Conservation (phyloP, 176 grass and related monocot genomes). For the Cocos nucifera region DNA sequence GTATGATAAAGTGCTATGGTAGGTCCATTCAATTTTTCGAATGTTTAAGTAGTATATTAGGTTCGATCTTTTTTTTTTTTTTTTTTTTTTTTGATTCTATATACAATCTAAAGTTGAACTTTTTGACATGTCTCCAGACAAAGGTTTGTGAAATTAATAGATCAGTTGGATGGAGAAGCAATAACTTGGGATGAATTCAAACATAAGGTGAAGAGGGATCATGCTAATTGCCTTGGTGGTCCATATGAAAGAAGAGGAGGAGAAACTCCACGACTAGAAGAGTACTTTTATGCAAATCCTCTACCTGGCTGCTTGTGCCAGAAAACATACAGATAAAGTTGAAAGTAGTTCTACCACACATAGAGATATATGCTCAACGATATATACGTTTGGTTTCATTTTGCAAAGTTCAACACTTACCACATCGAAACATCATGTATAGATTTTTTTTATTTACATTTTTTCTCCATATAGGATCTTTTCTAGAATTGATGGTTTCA, state of each 20-base stretch:
- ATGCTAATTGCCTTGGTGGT: constrained; percentile 63
- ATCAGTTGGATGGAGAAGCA: constrained; percentile 55
- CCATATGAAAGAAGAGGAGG: constrained; percentile 62
- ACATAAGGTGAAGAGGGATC: constrained; percentile 49
- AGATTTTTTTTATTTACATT: too few species aligned
- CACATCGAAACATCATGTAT: too few species aligned
- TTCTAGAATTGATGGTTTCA: too few species aligned
- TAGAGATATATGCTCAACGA: too few species aligned
- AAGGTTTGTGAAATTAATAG: constrained; percentile 67
- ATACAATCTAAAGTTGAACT: not conserved
- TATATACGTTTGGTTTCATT: too few species aligned
- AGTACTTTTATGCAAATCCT: constrained; percentile 98
- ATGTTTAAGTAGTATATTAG: too few species aligned
- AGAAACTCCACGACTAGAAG: constrained; percentile 54
- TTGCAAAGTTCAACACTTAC: too few species aligned
- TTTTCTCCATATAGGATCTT: too few species aligned
- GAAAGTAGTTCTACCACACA: constrained; percentile 1
- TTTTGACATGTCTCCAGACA: constrained; percentile 27
- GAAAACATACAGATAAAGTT: constrained; percentile 32
- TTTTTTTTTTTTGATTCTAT: too few species aligned
- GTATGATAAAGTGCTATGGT: constrained; percentile 25
- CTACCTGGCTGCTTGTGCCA: constrained; percentile 84
- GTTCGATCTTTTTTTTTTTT: too few species aligned
- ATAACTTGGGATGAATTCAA: constrained; percentile 57
- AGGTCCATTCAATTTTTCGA: not conserved